Base-by-base conservation (phyloP, 192 early-diverging fungal species). In the Coemansia sp. region DNA sequence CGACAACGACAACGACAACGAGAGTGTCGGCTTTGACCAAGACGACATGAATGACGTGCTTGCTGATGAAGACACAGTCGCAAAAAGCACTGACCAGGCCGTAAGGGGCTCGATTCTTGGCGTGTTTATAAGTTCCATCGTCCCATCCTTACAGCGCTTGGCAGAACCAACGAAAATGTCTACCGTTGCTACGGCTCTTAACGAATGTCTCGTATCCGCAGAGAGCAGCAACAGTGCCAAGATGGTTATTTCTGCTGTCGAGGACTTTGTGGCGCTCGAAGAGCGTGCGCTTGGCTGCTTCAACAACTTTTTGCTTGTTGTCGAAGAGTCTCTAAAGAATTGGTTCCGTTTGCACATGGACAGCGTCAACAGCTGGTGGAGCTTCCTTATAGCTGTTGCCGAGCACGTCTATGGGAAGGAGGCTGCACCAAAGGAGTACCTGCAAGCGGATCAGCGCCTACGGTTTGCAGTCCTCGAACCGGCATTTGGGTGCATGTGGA, bases 401-500 rank as follows among this genome's bases (percentile, higher is more conserved):
- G 79, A 84, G 38, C 61, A 73, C 23, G 53, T 87, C 35, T 74
- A 83, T 60, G 84, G 83, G n/a, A 49, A 62, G 19, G 83, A 75
- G 10, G 75, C 79, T 17, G 66, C 85, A 6, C 65, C 83, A 9
- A 77, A 83, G n/a, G 81, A 78, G 10, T 76, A 76, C 7, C 76
- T 83, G 8, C 81, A 82, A 13, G 64, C 73, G 34, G 83, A 87
- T 9, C 78, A 85, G 48, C 77, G 82, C 48, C 79, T 85, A 62
- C 72, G 85, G 17, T 83, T 73, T n/a, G 63, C 72, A 34, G 68
- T 87, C 34, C 65, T 92, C 29, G 92, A 92, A 62, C 81, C 84
- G 17, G 80, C 86, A 19, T 82, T 93, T 19, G 85, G 88, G 8
- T 89, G 90, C 58, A 73, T 94, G 58, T 95, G 92, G 92, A 84